Evolutionary conservation across 2,329 filamentous ascomycete species (phyloP).

Genomic region (Cryphonectria japonica): DNA sequence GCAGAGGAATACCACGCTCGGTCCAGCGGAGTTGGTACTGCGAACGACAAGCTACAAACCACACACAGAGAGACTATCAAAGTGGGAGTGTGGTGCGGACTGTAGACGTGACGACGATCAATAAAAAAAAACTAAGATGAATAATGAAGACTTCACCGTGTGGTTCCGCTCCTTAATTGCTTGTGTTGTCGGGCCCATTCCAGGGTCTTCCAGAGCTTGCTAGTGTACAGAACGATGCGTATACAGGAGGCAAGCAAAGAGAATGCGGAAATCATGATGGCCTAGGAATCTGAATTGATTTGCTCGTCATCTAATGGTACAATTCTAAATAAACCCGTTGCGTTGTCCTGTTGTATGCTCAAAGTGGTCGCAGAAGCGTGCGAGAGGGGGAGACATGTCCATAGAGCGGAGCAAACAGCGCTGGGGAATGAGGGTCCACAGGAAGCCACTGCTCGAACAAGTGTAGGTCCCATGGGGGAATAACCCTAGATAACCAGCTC

Average conservation of each 20-base stretch:
- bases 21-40: background rate
- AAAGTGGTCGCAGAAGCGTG: background rate
- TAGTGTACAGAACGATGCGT: background rate
- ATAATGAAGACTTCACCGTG: background rate
- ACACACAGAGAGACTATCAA: background rate
- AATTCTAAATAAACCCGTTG: constrained; percentile 3
- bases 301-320: constrained; percentile 21
- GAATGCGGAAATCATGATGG: background rate
- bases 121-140: background rate
- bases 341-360: background rate
- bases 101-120: constrained; percentile 1
- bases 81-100: background rate
- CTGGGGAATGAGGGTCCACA: background rate
- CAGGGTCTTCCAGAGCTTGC: background rate
- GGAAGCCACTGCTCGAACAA: background rate
- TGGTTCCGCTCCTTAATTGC: background rate
- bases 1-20: background rate
- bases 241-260: background rate
- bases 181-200: background rate
- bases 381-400: background rate
- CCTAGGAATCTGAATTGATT: constrained; percentile 13
- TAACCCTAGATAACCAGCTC: background rate
- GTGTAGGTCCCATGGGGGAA: background rate
- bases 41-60: background rate
- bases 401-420: background rate